A percentile compares a stretch with the other conserved stretches of the same genome.
phyloP scores from a whole-genome alignment of 441 rosid species.

The Adansonia rubrostipa region DNA sequence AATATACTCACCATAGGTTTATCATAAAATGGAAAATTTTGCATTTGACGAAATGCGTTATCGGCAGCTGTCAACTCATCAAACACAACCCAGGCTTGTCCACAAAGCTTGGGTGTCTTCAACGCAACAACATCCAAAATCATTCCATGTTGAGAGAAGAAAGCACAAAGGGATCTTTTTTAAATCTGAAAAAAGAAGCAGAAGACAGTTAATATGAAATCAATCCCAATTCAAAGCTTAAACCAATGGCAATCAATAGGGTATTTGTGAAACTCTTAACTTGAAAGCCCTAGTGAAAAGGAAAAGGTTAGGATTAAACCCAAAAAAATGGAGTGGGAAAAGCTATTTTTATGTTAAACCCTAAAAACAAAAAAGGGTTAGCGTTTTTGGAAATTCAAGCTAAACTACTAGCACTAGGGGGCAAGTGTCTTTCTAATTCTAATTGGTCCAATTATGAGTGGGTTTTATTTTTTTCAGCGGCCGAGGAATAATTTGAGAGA shows the following conservation, averaged over 20 bases:
- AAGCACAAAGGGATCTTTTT: constrained; percentile 88
- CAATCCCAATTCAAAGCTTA: background rate
- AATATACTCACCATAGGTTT: constrained; percentile 78
- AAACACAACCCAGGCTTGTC: constrained; percentile 96
- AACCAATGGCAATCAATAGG: background rate
- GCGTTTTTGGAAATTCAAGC: too few relatives aligned
- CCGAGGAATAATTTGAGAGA: background rate
- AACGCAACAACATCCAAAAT: constrained; percentile 94
- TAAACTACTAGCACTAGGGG: too few relatives aligned
- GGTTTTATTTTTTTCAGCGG: too few relatives aligned
- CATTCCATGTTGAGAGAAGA: constrained; percentile 97
- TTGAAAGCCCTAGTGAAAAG: background rate
- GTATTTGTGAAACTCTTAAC: background rate
- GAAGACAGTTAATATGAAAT: constrained; percentile 23
- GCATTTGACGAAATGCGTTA: constrained; percentile 97
- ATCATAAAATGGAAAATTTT: constrained; percentile 92
- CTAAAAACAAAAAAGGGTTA: background rate
- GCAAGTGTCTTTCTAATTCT: too few relatives aligned
- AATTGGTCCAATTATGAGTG: too few relatives aligned
- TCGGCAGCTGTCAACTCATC: constrained; percentile 89
- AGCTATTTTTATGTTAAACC: background rate
- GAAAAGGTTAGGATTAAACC: background rate
- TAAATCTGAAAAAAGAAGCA: constrained; percentile 58
- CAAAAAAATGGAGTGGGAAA: background rate
- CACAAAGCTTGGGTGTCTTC: constrained; percentile 93